Conservation (phyloP, 495 filamentous ascomycete species). For the Penicillium salamii region DNA sequence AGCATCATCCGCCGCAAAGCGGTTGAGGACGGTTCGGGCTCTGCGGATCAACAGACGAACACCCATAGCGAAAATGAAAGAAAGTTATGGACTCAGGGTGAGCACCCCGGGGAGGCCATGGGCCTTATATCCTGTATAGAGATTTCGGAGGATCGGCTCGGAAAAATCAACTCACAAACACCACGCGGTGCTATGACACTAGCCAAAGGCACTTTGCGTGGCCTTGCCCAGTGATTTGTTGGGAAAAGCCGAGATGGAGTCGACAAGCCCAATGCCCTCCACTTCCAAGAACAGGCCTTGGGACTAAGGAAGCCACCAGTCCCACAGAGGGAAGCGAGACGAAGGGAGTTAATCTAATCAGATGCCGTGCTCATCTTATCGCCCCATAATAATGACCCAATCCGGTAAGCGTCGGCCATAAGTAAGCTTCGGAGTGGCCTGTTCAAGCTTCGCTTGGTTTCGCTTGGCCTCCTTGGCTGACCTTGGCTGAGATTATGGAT, state of each 20-base stretch:
- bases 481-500: too few relatives aligned
- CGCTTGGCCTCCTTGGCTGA: background rate
- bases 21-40: background rate
- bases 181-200: background rate
- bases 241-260: background rate
- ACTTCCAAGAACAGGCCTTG: background rate
- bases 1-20: background rate
- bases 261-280: background rate
- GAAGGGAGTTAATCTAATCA: conserved; percentile 9
- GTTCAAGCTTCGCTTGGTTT: conserved; percentile 6
- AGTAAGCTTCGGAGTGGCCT: background rate
- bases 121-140: background rate
- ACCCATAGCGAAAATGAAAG: background rate
- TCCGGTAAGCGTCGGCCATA: background rate
- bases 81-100: background rate
- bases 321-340: background rate
- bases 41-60: background rate
- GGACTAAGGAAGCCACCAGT: background rate
- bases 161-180: background rate
- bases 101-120: background rate
- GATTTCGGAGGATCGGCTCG: background rate
- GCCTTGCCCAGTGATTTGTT: background rate
- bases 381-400: background rate
- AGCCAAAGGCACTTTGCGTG: background rate
- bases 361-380: conserved; percentile 3